phyloP scores from a whole-genome alignment of 805 yeast genomes.

The Lachancea lanzarotensis region DNA sequence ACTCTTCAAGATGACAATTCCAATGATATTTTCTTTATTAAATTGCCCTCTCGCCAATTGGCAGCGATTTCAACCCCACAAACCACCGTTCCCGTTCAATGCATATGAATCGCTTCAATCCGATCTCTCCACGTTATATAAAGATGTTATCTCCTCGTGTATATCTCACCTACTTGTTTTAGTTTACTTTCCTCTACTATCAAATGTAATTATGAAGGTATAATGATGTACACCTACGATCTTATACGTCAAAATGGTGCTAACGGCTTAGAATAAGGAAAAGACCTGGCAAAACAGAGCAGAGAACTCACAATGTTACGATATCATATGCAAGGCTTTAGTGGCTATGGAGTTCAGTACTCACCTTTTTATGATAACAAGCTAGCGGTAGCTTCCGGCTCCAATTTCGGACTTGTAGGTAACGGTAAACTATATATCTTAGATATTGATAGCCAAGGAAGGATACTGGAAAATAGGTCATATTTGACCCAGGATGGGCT shows the following conservation, averaged over 20 bases:
- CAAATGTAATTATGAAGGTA: not conserved
- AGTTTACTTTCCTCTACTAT: not conserved
- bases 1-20: not conserved
- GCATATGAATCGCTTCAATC: constrained; percentile 1
- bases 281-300: not conserved
- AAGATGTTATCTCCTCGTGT: not conserved
- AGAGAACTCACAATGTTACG: constrained; percentile 47
- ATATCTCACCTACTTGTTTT: not conserved
- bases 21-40: not conserved
- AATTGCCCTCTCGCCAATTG: not conserved
- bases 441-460: constrained; percentile 61
- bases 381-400: constrained; percentile 82
- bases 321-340: constrained; percentile 69
- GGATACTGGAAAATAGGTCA: constrained; percentile 43
- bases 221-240: not conserved
- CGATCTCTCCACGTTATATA: not conserved
- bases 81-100: not conserved
- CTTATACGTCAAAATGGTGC: no score
- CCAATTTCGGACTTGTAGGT: constrained; percentile 92
- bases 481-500: constrained; percentile 94
- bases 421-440: constrained; percentile 77
- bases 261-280: not conserved
- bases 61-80: not conserved
- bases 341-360: constrained; percentile 82
- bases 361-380: constrained; percentile 90